Conservation (phyloP, 2,329 filamentous ascomycete species). For the Ceratocystiopsis minuta region DNA sequence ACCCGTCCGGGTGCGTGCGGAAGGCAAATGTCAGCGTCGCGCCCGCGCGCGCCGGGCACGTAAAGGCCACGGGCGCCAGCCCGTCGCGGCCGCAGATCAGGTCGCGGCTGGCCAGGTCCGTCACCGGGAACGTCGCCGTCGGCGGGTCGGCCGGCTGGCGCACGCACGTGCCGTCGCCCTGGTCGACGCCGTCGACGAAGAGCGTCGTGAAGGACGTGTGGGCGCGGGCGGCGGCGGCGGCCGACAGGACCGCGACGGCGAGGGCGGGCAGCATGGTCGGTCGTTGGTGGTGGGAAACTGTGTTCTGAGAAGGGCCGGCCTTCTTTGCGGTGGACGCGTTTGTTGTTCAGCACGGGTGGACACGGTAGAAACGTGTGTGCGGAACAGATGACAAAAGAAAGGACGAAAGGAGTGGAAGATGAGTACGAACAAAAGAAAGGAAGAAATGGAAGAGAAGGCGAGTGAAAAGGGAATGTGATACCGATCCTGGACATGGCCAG, state of each 20-base stretch:
- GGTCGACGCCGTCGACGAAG: conserved; percentile 40
- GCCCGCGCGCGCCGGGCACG: conserved; percentile 31
- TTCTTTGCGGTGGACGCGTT: too few relatives aligned
- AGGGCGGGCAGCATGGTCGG: conserved; percentile 14
- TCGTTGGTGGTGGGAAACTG: too few relatives aligned
- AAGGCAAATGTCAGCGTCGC: conserved; percentile 48
- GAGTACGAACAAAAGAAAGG: background rate
- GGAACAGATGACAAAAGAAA: background rate
- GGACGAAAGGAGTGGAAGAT: background rate
- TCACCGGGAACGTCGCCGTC: conserved; percentile 38
- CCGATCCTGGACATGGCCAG: too few relatives aligned
- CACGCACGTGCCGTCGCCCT: conserved; percentile 56
- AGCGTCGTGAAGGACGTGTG: conserved; percentile 49
- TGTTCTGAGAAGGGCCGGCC: too few relatives aligned
- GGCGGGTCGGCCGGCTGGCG: conserved; percentile 40
- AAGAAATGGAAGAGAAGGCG: background rate
- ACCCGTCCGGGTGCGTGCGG: conserved; percentile 39
- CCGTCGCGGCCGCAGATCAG: conserved; percentile 48
- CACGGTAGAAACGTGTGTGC: too few relatives aligned
- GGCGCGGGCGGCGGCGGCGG: conserved; percentile 21
- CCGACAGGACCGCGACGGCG: conserved; percentile 17
- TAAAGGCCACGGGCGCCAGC: conserved; percentile 25
- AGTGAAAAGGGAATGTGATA: background rate
- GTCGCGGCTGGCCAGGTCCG: conserved; percentile 35
- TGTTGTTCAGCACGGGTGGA: background rate